Evolutionary conservation across 495 filamentous ascomycete species (phyloP), one percentile per base, ranked within the genome.

Genomic region (Penicillium arizonense): DNA sequence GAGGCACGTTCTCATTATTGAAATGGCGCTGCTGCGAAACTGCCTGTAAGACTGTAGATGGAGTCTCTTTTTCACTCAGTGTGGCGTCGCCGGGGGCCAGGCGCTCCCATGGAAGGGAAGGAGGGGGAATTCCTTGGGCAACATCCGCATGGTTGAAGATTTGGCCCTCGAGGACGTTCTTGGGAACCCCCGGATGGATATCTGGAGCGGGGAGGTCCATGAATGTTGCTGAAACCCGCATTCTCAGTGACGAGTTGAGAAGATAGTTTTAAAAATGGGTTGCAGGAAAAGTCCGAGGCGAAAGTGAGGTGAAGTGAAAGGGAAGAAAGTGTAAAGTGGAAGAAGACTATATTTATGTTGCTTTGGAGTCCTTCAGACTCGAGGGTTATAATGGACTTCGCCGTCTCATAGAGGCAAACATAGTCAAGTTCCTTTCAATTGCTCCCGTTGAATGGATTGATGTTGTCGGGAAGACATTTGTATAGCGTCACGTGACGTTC

Each of bases 391-490:
- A 30, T 30, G 8, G 8, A 30, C 28, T 7, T 30, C 7, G 28
- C 5, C 28, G 28, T 30, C 28, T 30, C 9, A 8, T 30, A 7
- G 6, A 43, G 28, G 6, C 20, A n/a, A 16, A 24, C 30, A 50
- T 24, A n/a, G 28, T 36, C n/a, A 18, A 7, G 12, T 2, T 35
- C 13, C n/a, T 24, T 21, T 50, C 30, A 50, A 43, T 26, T 33
- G 5, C 28, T 35, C 34, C 11, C 20, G 34, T 12, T 43, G 32
- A 10, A 41, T 43, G 30, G 6, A 42, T 8, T 43, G 38, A 50
- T 35, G 48, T 43, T n/a, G 48, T 50, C 38, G n/a, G 38, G 35
- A 33, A 43, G 47, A 16, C 26, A 16, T 41, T 33, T 50, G 30
- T 50, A 50, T 50, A 50, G 5, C 0, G 28, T 42, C 48, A 50